Evolutionary conservation across 1,284 basidiomycete genomes (phyloP).

Genomic region (Cryptococcus deneoformans): DNA sequence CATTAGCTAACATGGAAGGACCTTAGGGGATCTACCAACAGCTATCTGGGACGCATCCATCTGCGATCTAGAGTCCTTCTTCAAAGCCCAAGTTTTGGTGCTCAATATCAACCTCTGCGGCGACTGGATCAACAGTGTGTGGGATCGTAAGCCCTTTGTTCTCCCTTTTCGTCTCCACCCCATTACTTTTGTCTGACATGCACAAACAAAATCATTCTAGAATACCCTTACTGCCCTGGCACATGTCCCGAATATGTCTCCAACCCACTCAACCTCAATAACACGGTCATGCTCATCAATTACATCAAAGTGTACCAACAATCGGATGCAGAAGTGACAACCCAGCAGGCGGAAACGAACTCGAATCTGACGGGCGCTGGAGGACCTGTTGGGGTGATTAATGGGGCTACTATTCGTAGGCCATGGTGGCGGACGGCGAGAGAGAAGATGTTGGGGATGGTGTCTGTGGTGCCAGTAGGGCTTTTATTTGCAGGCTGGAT

Average conservation of each 20-base stretch:
- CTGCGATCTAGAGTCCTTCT: constrained; percentile 66
- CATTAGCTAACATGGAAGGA: not conserved
- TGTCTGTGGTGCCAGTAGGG: too few species aligned
- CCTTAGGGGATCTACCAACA: constrained; percentile 57
- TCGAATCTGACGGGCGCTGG: constrained; percentile 31
- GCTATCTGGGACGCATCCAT: constrained; percentile 62
- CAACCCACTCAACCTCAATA: constrained; percentile 52
- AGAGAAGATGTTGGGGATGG: too few species aligned
- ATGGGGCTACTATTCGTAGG: not conserved
- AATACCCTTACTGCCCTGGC: constrained; percentile 61
- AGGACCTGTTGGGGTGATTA: constrained; percentile 11
- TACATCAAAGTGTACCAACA: constrained; percentile 43
- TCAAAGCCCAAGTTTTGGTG: constrained; percentile 64
- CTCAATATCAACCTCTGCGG: constrained; percentile 61
- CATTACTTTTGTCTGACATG: not conserved
- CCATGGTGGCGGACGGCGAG: too few species aligned
- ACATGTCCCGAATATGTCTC: constrained; percentile 65
- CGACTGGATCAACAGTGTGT: constrained; percentile 64
- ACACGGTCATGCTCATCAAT: constrained; percentile 46
- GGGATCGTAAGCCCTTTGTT: constrained; percentile 40
- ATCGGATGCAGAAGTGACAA: constrained; percentile 8
- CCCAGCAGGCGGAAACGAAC: constrained; percentile 20
- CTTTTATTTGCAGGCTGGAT: too few species aligned
- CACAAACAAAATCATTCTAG: constrained; percentile 9
- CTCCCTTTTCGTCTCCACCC: not conserved